These are phyloP conservation scores for Aspergillus hiratsukae DNA, from an alignment of 2,329 filamentous ascomycete genomes.

Conservation along the genomic window DNA sequence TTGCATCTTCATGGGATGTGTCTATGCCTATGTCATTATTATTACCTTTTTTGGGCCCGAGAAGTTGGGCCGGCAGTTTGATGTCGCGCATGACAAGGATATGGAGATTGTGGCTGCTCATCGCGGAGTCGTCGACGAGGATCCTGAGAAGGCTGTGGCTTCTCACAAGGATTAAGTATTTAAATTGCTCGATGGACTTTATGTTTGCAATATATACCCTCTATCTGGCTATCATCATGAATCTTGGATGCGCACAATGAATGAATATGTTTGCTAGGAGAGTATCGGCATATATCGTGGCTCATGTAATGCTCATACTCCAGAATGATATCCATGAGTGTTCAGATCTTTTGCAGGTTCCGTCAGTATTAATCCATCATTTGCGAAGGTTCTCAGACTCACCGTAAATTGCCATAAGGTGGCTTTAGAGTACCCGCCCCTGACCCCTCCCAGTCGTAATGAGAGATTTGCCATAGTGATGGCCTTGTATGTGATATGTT, in stretches of 20 bases:
- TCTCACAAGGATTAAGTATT: not conserved
- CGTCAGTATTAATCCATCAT: not conserved
- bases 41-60: constrained; percentile 47
- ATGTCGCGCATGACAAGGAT: constrained; percentile 46
- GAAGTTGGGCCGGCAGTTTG: constrained; percentile 43
- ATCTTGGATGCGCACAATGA: not conserved
- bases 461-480: too few species aligned
- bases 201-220: not conserved
- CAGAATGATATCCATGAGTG: not conserved
- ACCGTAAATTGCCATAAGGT: not conserved
- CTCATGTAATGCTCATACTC: not conserved
- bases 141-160: constrained; percentile 26
- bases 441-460: too few species aligned
- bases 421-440: not conserved
- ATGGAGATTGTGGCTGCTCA: constrained; percentile 40
- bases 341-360: not conserved
- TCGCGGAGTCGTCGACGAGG: constrained; percentile 22
- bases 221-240: not conserved
- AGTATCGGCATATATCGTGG: not conserved
- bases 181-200: not conserved
- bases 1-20: constrained; percentile 85
- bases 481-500: too few species aligned
- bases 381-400: not conserved
- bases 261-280: not conserved
- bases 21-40: constrained; percentile 61